Percentiles rank a stretch among this genome's conserved stretches.
phyloP scores from a whole-genome alignment of 164 flowering plant species.

The grape (Vitis vinifera) region DNA sequence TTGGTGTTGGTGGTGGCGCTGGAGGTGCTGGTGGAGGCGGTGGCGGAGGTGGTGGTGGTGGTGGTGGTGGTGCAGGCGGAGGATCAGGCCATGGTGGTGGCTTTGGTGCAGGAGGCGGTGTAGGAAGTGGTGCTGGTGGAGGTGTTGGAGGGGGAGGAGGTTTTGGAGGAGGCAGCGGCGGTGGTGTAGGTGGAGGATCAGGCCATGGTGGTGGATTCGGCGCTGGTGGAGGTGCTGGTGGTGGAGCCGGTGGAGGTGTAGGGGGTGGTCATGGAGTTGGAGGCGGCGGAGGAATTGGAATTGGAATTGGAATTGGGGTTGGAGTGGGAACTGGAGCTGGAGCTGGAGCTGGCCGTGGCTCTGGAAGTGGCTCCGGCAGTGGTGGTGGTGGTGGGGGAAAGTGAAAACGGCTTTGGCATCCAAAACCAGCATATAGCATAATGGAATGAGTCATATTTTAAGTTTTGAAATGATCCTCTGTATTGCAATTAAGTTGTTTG shows the following conservation, averaged over 20 bases:
- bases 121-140: constrained; percentile 20
- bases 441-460: no score
- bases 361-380: no score
- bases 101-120: constrained; percentile 29
- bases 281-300: constrained; percentile 5
- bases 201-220: constrained; percentile 13
- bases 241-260: constrained; percentile 13
- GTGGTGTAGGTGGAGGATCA: constrained; percentile 10
- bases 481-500: no score
- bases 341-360: no score
- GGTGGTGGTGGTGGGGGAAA: no score
- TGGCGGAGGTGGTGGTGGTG: constrained; percentile 28
- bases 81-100: constrained; percentile 32
- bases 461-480: no score
- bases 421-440: no score
- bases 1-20: constrained; percentile 25
- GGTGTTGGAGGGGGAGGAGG: constrained; percentile 24
- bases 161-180: constrained; percentile 14
- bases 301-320: not conserved
- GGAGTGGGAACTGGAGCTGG: no score
- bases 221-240: constrained; percentile 8
- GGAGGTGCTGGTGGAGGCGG: constrained; percentile 26
- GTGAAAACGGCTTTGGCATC: no score
- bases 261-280: constrained; percentile 10
- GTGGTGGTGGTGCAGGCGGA: constrained; percentile 33